These are phyloP conservation scores for Gremmenia infestans DNA, from an alignment of 2,329 filamentous ascomycete genomes.

Conservation along the genomic window DNA sequence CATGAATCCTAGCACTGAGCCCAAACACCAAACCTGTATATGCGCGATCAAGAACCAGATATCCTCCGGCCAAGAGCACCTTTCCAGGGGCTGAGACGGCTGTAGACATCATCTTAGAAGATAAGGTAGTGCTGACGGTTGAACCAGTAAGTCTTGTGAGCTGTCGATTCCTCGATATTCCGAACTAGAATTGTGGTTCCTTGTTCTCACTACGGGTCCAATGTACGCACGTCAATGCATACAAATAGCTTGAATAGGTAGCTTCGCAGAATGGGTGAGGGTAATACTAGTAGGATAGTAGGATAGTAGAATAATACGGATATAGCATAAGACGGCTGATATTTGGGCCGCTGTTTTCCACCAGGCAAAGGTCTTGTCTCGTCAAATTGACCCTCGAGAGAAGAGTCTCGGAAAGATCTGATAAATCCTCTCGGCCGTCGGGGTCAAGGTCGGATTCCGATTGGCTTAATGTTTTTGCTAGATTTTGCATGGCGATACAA, in stretches of 20 bases:
- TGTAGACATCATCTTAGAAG: conserved; percentile 9
- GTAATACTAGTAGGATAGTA: neutral
- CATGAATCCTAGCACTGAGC: conserved; percentile 62
- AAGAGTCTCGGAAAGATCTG: neutral
- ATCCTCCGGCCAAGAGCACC: conserved; percentile 90
- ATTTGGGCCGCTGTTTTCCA: neutral
- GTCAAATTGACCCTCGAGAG: neutral
- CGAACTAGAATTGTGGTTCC: neutral
- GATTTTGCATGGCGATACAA: neutral
- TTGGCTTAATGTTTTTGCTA: neutral
- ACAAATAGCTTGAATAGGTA: neutral
- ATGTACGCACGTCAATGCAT: neutral
- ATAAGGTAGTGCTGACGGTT: neutral
- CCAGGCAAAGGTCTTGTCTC: neutral
- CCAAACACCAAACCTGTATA: conserved; percentile 75
- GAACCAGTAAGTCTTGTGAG: neutral
- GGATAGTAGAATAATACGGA: neutral
- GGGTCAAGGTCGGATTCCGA: neutral
- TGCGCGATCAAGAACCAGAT: conserved; percentile 83
- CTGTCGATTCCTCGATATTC: conserved; percentile 4
- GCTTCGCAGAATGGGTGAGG: neutral
- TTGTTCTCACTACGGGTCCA: neutral
- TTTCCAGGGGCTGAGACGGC: conserved; percentile 87
- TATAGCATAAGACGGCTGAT: conserved; percentile 1
- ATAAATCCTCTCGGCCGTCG: neutral